These are phyloP conservation scores for Starmerella potacharoeniae DNA, from an alignment of 805 yeast genomes.

Conservation along the genomic window DNA sequence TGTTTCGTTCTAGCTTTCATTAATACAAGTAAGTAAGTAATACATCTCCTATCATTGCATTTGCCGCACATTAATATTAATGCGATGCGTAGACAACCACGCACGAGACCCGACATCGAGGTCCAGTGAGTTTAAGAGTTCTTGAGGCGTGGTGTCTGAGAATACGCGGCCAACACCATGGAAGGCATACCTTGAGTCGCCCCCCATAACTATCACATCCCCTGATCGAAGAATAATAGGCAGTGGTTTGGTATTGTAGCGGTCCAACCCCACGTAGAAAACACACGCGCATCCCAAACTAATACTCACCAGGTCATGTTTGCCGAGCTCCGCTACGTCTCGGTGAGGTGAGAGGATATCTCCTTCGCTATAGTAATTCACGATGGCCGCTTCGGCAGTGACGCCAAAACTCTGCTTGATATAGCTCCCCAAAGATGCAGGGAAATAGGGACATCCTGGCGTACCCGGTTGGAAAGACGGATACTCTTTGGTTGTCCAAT, in stretches of 20 bases:
- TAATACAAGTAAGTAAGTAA: neutral
- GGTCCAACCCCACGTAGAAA: constrained; percentile 27
- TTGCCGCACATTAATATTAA: constrained; percentile 34
- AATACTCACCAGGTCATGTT: constrained; percentile 31
- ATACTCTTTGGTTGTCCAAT: constrained; percentile 35
- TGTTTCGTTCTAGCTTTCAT: neutral
- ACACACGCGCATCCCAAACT: constrained; percentile 34
- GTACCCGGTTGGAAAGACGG: constrained; percentile 30
- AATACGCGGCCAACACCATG: constrained; percentile 36
- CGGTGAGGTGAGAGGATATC: constrained; percentile 36
- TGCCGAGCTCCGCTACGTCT: constrained; percentile 33
- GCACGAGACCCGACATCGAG: constrained; percentile 17
- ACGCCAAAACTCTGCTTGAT: constrained; percentile 23
- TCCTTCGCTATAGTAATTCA: constrained; percentile 35
- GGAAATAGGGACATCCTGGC: constrained; percentile 28
- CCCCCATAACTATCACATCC: constrained; percentile 35
- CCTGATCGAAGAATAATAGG: constrained; percentile 32
- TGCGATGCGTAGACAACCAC: constrained; percentile 31
- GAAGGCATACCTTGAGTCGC: constrained; percentile 31
- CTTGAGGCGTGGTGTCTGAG: constrained; percentile 28
- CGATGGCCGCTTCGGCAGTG: constrained; percentile 33
- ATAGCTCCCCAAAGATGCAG: constrained; percentile 22
- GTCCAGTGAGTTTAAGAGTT: constrained; percentile 8
- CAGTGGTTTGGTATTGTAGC: constrained; percentile 25
- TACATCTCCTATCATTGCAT: constrained; percentile 26